These are phyloP conservation scores for Chlorella vulgaris DNA, from an alignment of 139 green algal genomes.

Conservation along the genomic window DNA sequence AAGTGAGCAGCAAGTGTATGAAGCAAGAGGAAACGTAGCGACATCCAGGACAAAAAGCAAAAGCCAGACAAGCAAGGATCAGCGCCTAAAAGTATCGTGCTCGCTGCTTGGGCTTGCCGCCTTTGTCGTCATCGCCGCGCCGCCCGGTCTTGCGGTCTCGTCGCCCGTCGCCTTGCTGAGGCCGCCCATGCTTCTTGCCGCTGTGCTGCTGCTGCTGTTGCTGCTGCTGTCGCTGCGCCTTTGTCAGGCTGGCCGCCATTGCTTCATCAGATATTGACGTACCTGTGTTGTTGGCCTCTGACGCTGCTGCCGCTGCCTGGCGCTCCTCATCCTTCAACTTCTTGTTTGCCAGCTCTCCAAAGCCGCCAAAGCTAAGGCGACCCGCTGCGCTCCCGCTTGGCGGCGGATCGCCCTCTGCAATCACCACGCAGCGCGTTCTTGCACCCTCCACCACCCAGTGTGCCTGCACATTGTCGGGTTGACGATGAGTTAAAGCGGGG, in stretches of 20 bases:
- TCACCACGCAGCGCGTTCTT: constrained; percentile 8
- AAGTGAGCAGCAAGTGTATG: no score
- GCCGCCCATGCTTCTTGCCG: neutral
- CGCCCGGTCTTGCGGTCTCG: neutral
- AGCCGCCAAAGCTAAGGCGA: constrained; percentile 17
- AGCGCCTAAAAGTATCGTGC: neutral
- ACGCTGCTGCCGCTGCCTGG: neutral
- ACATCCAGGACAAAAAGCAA: no score
- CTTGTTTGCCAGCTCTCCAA: neutral
- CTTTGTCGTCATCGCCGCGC: neutral
- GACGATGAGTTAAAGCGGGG: no score
- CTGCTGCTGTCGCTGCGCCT: neutral
- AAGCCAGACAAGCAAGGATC: no score
- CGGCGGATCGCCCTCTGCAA: constrained; percentile 20
- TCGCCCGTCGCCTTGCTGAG: neutral
- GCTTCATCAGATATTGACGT: constrained; percentile 25
- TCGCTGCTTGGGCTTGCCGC: neutral
- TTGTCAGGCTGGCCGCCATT: constrained; percentile 9
- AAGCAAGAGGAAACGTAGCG: no score
- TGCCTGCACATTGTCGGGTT: constrained; percentile 5
- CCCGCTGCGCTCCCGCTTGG: neutral
- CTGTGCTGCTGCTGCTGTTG: neutral
- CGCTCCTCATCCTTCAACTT: neutral
- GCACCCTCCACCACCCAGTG: constrained; percentile 34
- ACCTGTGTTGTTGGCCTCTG: neutral